phyloP scores from a whole-genome alignment of 805 yeast species.

The Zygoascus tannicola region DNA sequence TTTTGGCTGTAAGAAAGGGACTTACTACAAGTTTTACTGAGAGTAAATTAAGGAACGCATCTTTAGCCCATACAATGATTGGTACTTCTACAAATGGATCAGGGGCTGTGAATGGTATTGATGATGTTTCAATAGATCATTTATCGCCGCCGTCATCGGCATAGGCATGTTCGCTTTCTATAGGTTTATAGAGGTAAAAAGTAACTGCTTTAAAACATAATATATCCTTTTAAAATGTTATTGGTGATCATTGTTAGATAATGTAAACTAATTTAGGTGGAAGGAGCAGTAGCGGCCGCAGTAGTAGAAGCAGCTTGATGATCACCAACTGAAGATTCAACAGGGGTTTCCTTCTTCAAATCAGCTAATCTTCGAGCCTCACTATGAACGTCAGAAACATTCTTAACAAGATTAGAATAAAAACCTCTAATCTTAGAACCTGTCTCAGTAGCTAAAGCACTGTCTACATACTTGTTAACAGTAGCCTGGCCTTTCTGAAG shows the following conservation, averaged over 20 bases:
- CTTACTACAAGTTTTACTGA: conserved; percentile 31
- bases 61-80: not conserved
- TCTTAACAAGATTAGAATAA: conserved; percentile 46
- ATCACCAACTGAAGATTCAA: not conserved
- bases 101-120: not conserved
- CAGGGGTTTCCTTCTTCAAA: conserved; percentile 35
- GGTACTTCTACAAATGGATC: not conserved
- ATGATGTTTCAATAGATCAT: no score
- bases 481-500: conserved; percentile 25
- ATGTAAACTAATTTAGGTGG: conserved; percentile 8
- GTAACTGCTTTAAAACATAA: no score
- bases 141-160: no score
- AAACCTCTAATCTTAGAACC: conserved; percentile 56
- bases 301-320: conserved; percentile 6
- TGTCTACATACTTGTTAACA: conserved; percentile 23
- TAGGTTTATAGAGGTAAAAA: no score
- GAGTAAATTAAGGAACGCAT: not conserved
- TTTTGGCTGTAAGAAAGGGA: conserved; percentile 83
- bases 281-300: conserved; percentile 7
- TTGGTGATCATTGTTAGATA: no score
- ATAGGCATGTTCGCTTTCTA: no score
- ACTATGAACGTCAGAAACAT: conserved; percentile 55
- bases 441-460: conserved; percentile 30
- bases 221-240: no score
- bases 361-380: conserved; percentile 68